These are phyloP conservation scores for Luffa aegyptiaca DNA, from an alignment of 306 rosid species.

Conservation along the genomic window DNA sequence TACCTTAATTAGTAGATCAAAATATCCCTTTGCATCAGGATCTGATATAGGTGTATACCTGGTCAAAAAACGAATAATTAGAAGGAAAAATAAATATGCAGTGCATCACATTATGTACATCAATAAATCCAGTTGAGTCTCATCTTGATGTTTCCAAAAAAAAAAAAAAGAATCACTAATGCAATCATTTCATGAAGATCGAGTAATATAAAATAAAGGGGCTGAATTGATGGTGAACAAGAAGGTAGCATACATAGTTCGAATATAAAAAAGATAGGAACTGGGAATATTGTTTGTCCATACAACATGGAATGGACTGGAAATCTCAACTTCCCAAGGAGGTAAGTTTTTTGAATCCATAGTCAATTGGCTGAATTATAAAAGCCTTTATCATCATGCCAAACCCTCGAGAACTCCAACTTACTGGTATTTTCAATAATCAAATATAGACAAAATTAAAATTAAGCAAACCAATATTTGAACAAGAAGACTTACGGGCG, in stretches of 20 bases:
- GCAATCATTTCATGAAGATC: background rate
- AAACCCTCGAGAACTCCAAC: background rate
- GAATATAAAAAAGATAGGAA: background rate
- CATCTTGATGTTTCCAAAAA: background rate
- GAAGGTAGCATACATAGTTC: background rate
- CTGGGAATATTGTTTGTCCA: background rate
- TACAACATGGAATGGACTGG: background rate
- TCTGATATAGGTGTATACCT: slow-evolving; percentile 98
- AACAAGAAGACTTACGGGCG: slow-evolving; percentile 72
- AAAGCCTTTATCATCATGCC: background rate
- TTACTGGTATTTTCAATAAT: background rate
- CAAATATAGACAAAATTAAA: background rate
- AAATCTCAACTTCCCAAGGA: background rate
- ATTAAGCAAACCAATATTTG: slow-evolving; percentile 11
- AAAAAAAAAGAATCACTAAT: background rate
- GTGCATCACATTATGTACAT: background rate
- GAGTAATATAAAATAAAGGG: background rate
- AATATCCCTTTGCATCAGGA: slow-evolving; percentile 80
- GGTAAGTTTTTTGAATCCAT: background rate
- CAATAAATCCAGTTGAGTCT: background rate
- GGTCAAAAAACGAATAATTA: slow-evolving; percentile 1
- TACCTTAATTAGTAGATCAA: slow-evolving; percentile 94
- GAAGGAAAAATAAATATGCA: background rate
- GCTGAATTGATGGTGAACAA: background rate
- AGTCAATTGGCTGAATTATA: background rate